These are phyloP conservation scores for Cucumis sativus DNA, from an alignment of 306 rosid species.

Conservation along the genomic window Cucumber_9930_V3 NC_026657.2:33357001-33357500, in stretches of 20 bases:
- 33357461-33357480: slow-evolving; percentile 83
- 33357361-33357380: slow-evolving; percentile 85
- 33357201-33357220: slow-evolving; percentile 76
- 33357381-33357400: slow-evolving; percentile 83
- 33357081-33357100: slow-evolving; percentile 48
- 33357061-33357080: slow-evolving; percentile 68
- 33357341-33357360: slow-evolving; percentile 66
- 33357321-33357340: slow-evolving; percentile 69
- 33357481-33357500: slow-evolving; percentile 78
- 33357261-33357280: slow-evolving; percentile 85
- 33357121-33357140: slow-evolving; percentile 62
- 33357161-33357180: slow-evolving; percentile 85
- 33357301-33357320: slow-evolving; percentile 76
- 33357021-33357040: slow-evolving; percentile 75
- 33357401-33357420: slow-evolving; percentile 52
- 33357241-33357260: slow-evolving; percentile 73
- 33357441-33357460: slow-evolving; percentile 67
- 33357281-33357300: slow-evolving; percentile 83
- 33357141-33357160: slow-evolving; percentile 81
- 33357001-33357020: slow-evolving; percentile 44
- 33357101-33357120: slow-evolving; percentile 59
- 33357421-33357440: slow-evolving; percentile 46
- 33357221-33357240: slow-evolving; percentile 74
- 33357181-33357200: slow-evolving; percentile 70
- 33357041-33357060: slow-evolving; percentile 88